Evolutionary conservation across 2,329 filamentous ascomycete species (phyloP).

Genomic region (Xylaria arbuscula): DNA sequence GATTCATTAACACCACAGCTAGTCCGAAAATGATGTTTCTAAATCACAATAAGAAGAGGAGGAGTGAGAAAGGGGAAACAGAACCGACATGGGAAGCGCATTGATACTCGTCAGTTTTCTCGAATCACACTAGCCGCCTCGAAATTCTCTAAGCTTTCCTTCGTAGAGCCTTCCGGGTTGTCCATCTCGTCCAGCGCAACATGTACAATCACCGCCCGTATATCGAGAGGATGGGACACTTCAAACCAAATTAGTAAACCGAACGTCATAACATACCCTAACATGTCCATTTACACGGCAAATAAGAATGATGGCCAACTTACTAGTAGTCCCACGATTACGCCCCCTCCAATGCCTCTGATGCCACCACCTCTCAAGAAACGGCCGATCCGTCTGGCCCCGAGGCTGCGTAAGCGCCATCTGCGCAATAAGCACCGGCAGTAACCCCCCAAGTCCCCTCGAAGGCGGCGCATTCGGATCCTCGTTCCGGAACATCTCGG

Average conservation of each 20-base stretch:
- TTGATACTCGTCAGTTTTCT: conserved; percentile 1
- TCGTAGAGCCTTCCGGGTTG: conserved; percentile 16
- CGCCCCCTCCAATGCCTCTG: conserved; percentile 10
- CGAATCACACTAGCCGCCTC: conserved; percentile 24
- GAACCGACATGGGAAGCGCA: neutral
- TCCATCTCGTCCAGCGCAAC: conserved; percentile 32
- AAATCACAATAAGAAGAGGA: neutral
- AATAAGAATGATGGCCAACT: neutral
- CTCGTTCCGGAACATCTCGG: conserved; percentile 28
- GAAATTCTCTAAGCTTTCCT: conserved; percentile 19
- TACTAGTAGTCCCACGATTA: neutral
- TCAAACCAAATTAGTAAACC: neutral
- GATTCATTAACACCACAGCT: too few relatives aligned
- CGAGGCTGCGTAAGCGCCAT: conserved; percentile 38
- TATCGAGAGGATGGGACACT: conserved; percentile 13
- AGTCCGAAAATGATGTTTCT: too few relatives aligned
- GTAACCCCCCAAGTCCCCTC: conserved; percentile 32
- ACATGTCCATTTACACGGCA: neutral
- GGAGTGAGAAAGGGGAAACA: neutral
- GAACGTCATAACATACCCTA: neutral
- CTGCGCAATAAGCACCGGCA: conserved; percentile 35
- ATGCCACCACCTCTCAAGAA: conserved; percentile 27
- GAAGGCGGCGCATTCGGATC: conserved; percentile 4
- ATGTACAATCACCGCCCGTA: conserved; percentile 37
- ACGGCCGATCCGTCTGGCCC: conserved; percentile 31